Conservation (phyloP, 2,329 filamentous ascomycete species). For the Daldinia sp. region DNA sequence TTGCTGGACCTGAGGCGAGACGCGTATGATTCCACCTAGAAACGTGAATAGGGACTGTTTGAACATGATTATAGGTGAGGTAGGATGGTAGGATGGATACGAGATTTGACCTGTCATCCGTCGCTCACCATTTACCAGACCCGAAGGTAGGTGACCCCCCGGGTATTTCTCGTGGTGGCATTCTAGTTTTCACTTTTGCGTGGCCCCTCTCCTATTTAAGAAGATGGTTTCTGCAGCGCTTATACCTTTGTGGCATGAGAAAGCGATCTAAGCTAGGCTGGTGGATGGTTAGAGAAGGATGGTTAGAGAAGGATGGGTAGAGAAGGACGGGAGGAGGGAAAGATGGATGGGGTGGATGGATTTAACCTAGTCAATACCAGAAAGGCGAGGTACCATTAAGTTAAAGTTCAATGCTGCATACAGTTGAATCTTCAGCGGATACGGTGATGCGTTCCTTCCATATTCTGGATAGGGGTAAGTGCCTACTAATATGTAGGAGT, state of each 20-base stretch:
- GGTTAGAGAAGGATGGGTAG: no score
- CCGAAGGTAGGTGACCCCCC: background rate
- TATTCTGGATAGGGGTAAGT: background rate
- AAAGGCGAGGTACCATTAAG: background rate
- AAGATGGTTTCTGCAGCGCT: background rate
- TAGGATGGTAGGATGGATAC: background rate
- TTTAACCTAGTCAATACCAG: background rate
- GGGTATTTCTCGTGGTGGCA: background rate
- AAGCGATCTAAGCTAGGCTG: background rate
- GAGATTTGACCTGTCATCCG: background rate
- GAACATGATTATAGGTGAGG: background rate
- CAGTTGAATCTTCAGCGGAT: background rate
- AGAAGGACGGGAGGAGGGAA: no score
- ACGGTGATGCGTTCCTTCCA: background rate
- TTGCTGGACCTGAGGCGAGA: background rate
- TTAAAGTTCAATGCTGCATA: no score
- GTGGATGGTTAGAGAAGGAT: no score
- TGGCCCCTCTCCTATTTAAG: background rate
- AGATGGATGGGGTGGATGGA: no score
- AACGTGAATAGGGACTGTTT: background rate
- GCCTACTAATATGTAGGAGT: no score
- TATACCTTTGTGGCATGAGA: background rate
- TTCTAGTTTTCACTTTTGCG: background rate
- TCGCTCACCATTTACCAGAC: background rate
- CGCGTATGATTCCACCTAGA: background rate